phyloP scores from a whole-genome alignment of 164 flowering plant species.

The Liriodendron chinense region DNA sequence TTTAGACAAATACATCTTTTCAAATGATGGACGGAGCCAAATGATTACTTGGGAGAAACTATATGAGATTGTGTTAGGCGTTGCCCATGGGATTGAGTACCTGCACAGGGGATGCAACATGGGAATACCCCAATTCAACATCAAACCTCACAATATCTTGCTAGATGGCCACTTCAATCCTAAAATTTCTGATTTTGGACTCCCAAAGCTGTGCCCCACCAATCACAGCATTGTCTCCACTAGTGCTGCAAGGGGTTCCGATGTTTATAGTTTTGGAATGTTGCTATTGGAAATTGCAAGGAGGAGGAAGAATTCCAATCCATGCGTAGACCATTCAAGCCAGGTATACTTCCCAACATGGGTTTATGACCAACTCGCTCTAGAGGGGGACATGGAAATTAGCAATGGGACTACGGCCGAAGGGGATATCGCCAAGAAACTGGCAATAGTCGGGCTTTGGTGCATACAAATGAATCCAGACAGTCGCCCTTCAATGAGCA shows the following conservation, averaged over 20 bases:
- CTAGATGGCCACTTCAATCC: conserved; percentile 12
- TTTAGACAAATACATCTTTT: conserved; percentile 10
- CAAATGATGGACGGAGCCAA: background rate
- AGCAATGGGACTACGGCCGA: background rate
- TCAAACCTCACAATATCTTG: conserved; percentile 20
- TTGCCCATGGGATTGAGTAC: conserved; percentile 14
- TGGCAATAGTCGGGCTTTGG: conserved; percentile 15
- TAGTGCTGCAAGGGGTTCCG: conserved; percentile 5
- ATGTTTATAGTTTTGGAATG: conserved; percentile 18
- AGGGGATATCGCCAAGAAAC: conserved; percentile 1
- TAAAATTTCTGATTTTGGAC: conserved; percentile 20
- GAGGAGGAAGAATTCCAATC: conserved; percentile 4
- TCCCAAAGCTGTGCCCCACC: conserved; percentile 8
- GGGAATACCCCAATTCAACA: conserved; percentile 18
- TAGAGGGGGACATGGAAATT: background rate
- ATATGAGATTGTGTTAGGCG: conserved; percentile 7
- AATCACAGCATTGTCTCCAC: conserved; percentile 1
- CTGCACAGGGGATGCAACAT: conserved; percentile 12
- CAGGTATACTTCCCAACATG: conserved; percentile 13
- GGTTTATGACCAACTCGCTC: conserved; percentile 7
- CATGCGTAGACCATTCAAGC: conserved; percentile 4
- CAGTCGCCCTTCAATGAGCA: conserved; percentile 12
- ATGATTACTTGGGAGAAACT: conserved; percentile 13
- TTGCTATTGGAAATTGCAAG: conserved; percentile 15
- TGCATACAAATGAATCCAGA: conserved; percentile 15